Conservation (phyloP, 2,329 filamentous ascomycete species). For the Thielaviopsis euricoi region DNA sequence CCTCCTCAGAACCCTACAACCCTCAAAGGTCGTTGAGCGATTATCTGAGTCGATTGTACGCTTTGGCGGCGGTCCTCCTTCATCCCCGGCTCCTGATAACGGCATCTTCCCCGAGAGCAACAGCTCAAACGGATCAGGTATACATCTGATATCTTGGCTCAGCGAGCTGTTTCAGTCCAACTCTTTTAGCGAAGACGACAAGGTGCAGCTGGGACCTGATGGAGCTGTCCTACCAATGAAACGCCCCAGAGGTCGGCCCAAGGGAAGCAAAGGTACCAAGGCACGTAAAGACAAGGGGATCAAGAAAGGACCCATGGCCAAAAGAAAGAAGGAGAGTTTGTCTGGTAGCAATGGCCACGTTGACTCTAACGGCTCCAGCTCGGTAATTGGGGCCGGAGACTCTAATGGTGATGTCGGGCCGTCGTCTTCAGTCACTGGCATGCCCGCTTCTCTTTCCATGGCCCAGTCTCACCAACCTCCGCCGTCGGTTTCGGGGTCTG, state of each 20-base stretch:
- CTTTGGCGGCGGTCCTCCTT: slow-evolving; percentile 43
- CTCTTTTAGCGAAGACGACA: slow-evolving; percentile 7
- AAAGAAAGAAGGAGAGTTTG: slow-evolving; percentile 1
- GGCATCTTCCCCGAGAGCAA: slow-evolving; percentile 38
- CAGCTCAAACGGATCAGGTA: slow-evolving; percentile 38
- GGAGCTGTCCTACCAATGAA: slow-evolving; percentile 15
- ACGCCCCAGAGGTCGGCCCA: slow-evolving; percentile 28
- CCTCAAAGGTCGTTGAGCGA: slow-evolving; percentile 41
- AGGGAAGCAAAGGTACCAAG: slow-evolving; percentile 32
- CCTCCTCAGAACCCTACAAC: slow-evolving; percentile 37
- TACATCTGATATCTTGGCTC: slow-evolving; percentile 44
- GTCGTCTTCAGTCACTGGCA: background rate
- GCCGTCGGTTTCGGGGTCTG: background rate
- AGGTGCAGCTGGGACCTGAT: background rate
- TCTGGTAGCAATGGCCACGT: background rate
- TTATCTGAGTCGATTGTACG: slow-evolving; percentile 46
- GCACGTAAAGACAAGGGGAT: slow-evolving; percentile 22
- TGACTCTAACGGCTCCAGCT: background rate
- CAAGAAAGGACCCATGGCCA: slow-evolving; percentile 7
- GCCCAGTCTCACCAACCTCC: background rate
- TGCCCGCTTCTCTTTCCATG: background rate
- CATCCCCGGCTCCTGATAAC: slow-evolving; percentile 32
- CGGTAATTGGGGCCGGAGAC: background rate
- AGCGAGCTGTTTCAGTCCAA: slow-evolving; percentile 39
- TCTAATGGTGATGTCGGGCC: background rate